These are phyloP conservation scores for Linnemannia elongata DNA, from an alignment of 192 early-diverging fungal species.

Conservation along the genomic window DNA sequence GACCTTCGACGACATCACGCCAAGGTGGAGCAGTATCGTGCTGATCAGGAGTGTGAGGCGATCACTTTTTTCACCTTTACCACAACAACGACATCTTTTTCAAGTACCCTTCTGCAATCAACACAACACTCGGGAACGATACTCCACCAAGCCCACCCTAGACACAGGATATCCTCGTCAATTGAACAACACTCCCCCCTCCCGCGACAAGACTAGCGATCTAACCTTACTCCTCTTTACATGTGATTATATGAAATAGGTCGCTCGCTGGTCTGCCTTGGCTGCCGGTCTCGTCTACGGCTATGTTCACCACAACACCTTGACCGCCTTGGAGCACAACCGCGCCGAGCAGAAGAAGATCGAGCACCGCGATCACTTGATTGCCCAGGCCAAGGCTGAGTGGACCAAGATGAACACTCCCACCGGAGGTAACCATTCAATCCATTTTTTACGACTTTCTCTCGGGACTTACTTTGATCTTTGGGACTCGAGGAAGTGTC, in stretches of 20 bases:
- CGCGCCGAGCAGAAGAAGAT: constrained; percentile 61
- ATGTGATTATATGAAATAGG: constrained; percentile 48
- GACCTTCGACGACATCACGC: not conserved
- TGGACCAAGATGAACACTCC: constrained; percentile 78
- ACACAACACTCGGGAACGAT: not conserved
- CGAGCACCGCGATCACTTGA: constrained; percentile 70
- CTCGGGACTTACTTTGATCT: not conserved
- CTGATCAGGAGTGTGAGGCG: not conserved
- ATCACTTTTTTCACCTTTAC: not conserved
- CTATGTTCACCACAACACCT: constrained; percentile 65
- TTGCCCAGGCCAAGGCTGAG: constrained; percentile 82
- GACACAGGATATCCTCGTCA: not conserved
- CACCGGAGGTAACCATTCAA: constrained; percentile 23
- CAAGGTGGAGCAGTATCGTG: not conserved
- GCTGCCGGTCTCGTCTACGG: constrained; percentile 68
- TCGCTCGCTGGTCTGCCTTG: constrained; percentile 72
- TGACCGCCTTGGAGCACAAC: constrained; percentile 62
- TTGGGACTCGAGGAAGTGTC: not conserved
- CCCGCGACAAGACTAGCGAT: not conserved
- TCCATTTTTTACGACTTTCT: not conserved
- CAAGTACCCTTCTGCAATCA: not conserved
- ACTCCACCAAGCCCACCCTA: not conserved
- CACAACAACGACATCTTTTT: not conserved
- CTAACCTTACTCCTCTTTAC: not conserved
- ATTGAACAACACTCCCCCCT: not conserved